phyloP scores from a whole-genome alignment of 1,284 basidiomycete species.

The Cutaneotrichosporon sp. region DNA sequence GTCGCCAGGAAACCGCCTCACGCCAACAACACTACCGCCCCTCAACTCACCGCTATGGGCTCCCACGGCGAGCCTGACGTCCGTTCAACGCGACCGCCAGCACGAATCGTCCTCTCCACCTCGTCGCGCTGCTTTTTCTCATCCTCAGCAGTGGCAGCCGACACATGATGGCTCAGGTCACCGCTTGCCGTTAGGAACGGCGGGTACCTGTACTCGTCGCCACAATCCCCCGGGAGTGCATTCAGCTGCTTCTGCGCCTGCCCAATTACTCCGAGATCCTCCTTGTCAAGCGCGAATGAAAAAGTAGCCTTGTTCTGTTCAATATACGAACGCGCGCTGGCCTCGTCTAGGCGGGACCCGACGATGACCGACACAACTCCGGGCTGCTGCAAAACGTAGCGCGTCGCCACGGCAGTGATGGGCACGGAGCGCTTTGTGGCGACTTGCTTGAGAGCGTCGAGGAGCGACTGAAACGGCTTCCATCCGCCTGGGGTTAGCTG shows the following conservation, averaged over 20 bases:
- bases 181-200: constrained; percentile 7
- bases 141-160: background rate
- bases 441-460: constrained; percentile 10
- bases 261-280: background rate
- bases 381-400: constrained; percentile 16
- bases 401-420: constrained; percentile 13
- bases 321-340: background rate
- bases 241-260: background rate
- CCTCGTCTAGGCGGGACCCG: constrained; percentile 12
- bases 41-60: constrained; percentile 12
- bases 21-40: no score
- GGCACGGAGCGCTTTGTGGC: constrained; percentile 16
- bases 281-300: constrained; percentile 1
- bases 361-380: constrained; percentile 16
- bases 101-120: constrained; percentile 2
- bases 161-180: background rate
- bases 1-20: no score
- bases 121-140: background rate
- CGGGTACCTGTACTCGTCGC: constrained; percentile 15
- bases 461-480: constrained; percentile 14
- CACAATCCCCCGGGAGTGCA: constrained; percentile 2
- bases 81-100: constrained; percentile 6
- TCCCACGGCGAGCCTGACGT: constrained; percentile 11
- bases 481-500: constrained; percentile 16
- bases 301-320: background rate